Evolutionary conservation across 2,329 filamentous ascomycete genomes (phyloP), one percentile per base, ranked within the genome.

Genomic region (Diaporthe sp.): DNA sequence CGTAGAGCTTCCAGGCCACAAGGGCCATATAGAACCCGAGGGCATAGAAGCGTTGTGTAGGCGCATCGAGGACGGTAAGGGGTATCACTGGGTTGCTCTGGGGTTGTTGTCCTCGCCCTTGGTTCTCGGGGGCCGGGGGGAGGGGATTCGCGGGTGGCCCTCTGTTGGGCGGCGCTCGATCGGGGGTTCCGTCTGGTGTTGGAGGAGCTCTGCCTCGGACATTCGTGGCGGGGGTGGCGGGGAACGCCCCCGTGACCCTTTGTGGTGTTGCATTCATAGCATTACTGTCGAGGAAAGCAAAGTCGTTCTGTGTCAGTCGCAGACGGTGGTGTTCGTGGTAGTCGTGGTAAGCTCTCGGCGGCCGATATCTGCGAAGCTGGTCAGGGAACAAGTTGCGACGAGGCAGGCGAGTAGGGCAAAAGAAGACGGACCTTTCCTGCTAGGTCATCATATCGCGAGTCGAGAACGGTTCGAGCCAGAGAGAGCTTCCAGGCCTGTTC

Each of bases 11-110:
- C 93, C 95, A 98, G 76, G 92, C 92, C 84, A 94, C 90, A 34
- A 99, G 86, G 44, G 90, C 88, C 57, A 92, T 84, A 83, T 98
- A 98, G 78, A 98, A 85, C n/a, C 92, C 93, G 78, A 94, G 90
- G 65, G 95, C 93, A 83, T 98, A 98, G 80, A 98, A 90, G 74
- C 97, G 92, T 85, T 99, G 97, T 71, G 94, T 94, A 9, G 97
- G 96, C 61, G 95, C 95, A 87, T 98, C 96, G 83, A 98, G 89
- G 63, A 98, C 87, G 78, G 91, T 90, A 78, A 95, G 88, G 17
- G 97, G 94, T 81, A 99, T 96, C 74, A 98, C 86, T 47, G 97
- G 96, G 72, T 87, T 82, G 78, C 79, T 82, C 12, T 58, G 15
- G 28, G 71, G 49, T 15, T 73, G 42, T 25, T 71, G 31, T 25